Conservation (phyloP, 768 basidiomycete genomes). For the Lactarius pseudohatsudake region DNA sequence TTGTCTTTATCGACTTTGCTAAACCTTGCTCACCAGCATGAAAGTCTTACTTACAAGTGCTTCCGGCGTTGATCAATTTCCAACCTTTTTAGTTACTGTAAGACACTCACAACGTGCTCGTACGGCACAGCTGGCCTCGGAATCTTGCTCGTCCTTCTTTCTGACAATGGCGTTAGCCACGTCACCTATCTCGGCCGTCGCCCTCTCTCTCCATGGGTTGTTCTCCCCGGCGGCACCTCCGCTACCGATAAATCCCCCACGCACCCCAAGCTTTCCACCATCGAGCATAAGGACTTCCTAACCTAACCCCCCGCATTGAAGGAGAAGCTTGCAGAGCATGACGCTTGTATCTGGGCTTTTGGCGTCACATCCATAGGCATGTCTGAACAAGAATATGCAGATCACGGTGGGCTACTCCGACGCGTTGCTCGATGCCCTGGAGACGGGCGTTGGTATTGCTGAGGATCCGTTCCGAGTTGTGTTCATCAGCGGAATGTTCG, state of each 20-base stretch:
- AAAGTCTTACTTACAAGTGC: constrained; percentile 27
- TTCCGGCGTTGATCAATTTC: constrained; percentile 25
- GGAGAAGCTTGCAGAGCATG: constrained; percentile 27
- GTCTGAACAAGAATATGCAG: constrained; percentile 25
- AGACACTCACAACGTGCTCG: background rate
- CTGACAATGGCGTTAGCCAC: constrained; percentile 25
- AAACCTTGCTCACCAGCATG: constrained; percentile 1
- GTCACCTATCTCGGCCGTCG: constrained; percentile 33
- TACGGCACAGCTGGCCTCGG: constrained; percentile 30
- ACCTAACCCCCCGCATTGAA: constrained; percentile 27
- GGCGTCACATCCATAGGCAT: constrained; percentile 24
- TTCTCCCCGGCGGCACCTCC: constrained; percentile 18
- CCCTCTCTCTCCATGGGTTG: constrained; percentile 28
- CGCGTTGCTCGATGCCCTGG: constrained; percentile 19
- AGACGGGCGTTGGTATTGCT: constrained; percentile 24
- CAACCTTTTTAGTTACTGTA: too few species aligned
- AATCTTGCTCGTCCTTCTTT: constrained; percentile 28
- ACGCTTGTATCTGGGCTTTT: constrained; percentile 34
- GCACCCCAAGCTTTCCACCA: constrained; percentile 28
- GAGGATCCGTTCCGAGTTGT: constrained; percentile 33
- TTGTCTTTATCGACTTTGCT: background rate
- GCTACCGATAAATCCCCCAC: constrained; percentile 8
- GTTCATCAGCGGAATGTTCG: constrained; percentile 34
- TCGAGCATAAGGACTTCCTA: constrained; percentile 30
- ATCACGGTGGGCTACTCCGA: constrained; percentile 34